Evolutionary conservation across 331 rosid species (phyloP).

Genomic region (Malus hybrid): DNA sequence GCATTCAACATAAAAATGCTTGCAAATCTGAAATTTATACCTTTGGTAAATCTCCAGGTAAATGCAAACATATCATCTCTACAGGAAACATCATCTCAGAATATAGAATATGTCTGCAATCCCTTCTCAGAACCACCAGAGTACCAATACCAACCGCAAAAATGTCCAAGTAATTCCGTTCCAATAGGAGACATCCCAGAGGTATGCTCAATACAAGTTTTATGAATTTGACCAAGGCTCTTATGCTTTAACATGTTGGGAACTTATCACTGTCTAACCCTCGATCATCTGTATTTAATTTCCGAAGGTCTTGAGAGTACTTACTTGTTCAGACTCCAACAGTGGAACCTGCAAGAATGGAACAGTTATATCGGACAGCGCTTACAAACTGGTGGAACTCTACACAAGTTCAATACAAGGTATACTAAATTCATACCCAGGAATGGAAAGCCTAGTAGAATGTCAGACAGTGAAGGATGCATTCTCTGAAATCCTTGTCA

Average conservation of each 20-base stretch:
- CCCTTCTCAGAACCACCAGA: conserved; percentile 73
- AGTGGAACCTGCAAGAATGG: conserved; percentile 26
- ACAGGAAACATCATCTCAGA: conserved; percentile 27
- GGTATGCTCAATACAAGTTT: conserved; percentile 22
- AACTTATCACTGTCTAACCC: background rate
- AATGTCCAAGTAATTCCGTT: conserved; percentile 34
- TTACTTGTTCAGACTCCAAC: conserved; percentile 31
- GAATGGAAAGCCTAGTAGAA: conserved; percentile 42
- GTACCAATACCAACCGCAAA: conserved; percentile 41
- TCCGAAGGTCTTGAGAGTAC: conserved; percentile 37
- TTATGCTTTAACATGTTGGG: background rate
- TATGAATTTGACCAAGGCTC: background rate
- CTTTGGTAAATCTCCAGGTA: conserved; percentile 30
- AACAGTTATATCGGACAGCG: conserved; percentile 13
- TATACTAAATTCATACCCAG: conserved; percentile 45
- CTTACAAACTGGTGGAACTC: conserved; percentile 26
- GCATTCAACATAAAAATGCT: background rate
- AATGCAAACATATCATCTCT: conserved; percentile 31
- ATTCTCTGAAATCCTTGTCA: conserved; percentile 34
- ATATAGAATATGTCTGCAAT: conserved; percentile 39
- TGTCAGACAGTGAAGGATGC: conserved; percentile 59
- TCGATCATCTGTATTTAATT: background rate
- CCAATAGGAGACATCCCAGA: conserved; percentile 60
- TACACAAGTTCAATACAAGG: conserved; percentile 50
- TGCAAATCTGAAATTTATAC: background rate